Evolutionary conservation across 495 filamentous ascomycete species (phyloP), one percentile per base, ranked within the genome.

Genomic region (Penicillium flavigenum): DNA sequence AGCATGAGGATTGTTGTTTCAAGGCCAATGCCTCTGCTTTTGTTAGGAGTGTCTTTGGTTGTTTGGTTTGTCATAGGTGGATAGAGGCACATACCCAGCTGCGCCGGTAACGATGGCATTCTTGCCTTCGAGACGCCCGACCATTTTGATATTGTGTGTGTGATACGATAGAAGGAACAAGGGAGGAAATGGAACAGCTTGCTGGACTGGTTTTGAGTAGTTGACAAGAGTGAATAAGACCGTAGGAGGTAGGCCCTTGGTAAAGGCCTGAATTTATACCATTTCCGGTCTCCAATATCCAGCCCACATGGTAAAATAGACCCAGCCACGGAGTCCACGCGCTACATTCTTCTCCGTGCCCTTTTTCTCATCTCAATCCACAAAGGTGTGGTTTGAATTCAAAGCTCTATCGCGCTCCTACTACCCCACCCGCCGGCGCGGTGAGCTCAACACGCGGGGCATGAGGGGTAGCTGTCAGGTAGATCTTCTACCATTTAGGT

Each of bases 1-100:
- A 85, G 86, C 65, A 98, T 93, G 49, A 97, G 88, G 62, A 97
- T 90, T 32, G 82, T 82, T 8, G 93, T 97, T 74, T 97, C 92
- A 31, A 98, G 88, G 56, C 93, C 93, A 60, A 98, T 98, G 55
- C 94, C 94, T 56, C 92, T 96, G 36, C 93, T 52, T 92, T 59
- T 42, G 31, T 31, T 16, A n/a, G 24, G 24, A 39, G 26, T 31
- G 10, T 11, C 26, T 51, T 6, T 4, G 10, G 26, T 26, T n/a
- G 17, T 16, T 38, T 12, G 6, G 19, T 43, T 16, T 5, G 16
- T 26, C 19, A n/a, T 38, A 27, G 32, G 11, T 31, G 9, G 2
- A 11, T 29, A 22, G 10, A 54, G 31, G 12, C 26, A 24, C 27
- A 24, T 54, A 54, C 51, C 51, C 51, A 24, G 51, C 51, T 36